Conservation (phyloP, 2,329 filamentous ascomycete species). For the Diplocarpon rosae region DNA sequence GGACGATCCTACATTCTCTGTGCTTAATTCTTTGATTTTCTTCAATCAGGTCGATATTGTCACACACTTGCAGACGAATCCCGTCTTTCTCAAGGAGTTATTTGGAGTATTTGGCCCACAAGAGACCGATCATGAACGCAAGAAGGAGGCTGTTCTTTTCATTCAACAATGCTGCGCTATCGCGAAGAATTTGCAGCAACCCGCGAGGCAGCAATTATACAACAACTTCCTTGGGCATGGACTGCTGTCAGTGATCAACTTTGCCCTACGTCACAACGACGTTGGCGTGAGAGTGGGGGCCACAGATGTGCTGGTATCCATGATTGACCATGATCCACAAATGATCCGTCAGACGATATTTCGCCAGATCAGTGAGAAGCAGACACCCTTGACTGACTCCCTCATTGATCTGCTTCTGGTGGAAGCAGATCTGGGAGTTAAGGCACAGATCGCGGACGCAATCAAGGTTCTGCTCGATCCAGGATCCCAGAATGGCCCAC, state of each 20-base stretch:
- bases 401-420: slow-evolving; percentile 84
- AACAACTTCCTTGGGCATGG: slow-evolving; percentile 84
- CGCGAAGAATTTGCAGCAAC: slow-evolving; percentile 85
- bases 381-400: slow-evolving; percentile 77
- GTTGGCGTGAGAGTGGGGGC: slow-evolving; percentile 81
- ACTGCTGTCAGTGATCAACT: slow-evolving; percentile 81
- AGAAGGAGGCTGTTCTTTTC: slow-evolving; percentile 91
- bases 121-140: slow-evolving; percentile 55
- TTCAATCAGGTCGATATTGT: slow-evolving; percentile 99
- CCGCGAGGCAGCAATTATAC: slow-evolving; percentile 70
- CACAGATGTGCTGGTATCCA: slow-evolving; percentile 83
- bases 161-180: slow-evolving; percentile 94
- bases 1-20: slow-evolving; percentile 94
- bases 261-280: slow-evolving; percentile 75
- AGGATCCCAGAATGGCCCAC: slow-evolving; percentile 44
- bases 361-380: slow-evolving; percentile 79
- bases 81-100: slow-evolving; percentile 67
- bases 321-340: slow-evolving; percentile 91
- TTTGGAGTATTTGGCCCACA: slow-evolving; percentile 72
- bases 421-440: slow-evolving; percentile 87
- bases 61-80: slow-evolving; percentile 80
- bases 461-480: slow-evolving; percentile 87
- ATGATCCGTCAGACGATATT: slow-evolving; percentile 93
- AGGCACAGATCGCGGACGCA: slow-evolving; percentile 89
- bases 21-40: slow-evolving; percentile 95